Conservation (phyloP, 306 rosid species). For the Calophaca sinica region DNA sequence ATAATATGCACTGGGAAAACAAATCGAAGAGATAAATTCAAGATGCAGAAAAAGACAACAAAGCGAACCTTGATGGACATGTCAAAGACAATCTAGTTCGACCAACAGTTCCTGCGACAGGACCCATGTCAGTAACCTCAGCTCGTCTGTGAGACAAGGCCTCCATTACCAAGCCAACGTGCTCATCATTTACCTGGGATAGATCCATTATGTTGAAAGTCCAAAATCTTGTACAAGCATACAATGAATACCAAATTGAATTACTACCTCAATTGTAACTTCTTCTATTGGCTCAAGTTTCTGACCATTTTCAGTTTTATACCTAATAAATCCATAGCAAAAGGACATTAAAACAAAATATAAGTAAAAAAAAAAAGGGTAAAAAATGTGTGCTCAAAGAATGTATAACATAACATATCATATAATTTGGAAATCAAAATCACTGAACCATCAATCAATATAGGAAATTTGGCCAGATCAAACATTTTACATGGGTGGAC, state of each 20-base stretch:
- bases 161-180: conserved; percentile 95
- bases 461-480: conserved; percentile 15
- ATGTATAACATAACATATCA: neutral
- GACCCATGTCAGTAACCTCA: conserved; percentile 94
- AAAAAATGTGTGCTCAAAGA: conserved; percentile 5
- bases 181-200: conserved; percentile 89
- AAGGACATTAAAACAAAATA: conserved; percentile 27
- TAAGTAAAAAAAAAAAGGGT: neutral
- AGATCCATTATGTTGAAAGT: conserved; percentile 33
- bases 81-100: conserved; percentile 87
- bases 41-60: conserved; percentile 32
- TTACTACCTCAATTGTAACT: conserved; percentile 88
- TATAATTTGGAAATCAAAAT: conserved; percentile 31
- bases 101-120: conserved; percentile 85
- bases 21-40: conserved; percentile 23
- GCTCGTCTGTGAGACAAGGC: conserved; percentile 95
- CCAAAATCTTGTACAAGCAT: conserved; percentile 37
- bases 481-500: conserved; percentile 34
- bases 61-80: conserved; percentile 89
- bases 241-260: conserved; percentile 25
- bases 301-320: conserved; percentile 73
- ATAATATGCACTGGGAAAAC: neutral
- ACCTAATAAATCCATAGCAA: conserved; percentile 68
- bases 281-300: conserved; percentile 97
- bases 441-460: conserved; percentile 19